Percentiles rank a stretch among this genome's conserved stretches.
phyloP scores from a whole-genome alignment of 164 flowering plant species.

The Vitis riparia region DNA sequence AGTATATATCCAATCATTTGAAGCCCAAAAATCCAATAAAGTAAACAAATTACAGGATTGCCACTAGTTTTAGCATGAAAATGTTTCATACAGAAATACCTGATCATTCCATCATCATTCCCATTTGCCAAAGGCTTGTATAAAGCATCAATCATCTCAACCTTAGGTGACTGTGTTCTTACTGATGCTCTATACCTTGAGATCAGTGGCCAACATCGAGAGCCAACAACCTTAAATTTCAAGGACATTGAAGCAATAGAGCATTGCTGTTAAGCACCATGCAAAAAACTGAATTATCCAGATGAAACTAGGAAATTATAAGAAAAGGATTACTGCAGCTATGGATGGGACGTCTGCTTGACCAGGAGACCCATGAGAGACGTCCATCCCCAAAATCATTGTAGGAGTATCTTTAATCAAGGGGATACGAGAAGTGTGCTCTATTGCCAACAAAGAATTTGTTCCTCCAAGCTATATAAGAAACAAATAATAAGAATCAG shows the following conservation, averaged over 20 bases:
- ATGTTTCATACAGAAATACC: constrained; percentile 32
- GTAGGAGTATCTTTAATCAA: constrained; percentile 62
- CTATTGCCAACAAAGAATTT: constrained; percentile 73
- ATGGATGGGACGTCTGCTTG: constrained; percentile 72
- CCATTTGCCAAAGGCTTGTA: constrained; percentile 51
- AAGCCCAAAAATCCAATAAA: background rate
- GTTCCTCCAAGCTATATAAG: constrained; percentile 72
- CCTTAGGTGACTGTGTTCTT: constrained; percentile 60
- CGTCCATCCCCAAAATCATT: constrained; percentile 88
- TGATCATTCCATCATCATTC: constrained; percentile 80
- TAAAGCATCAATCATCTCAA: constrained; percentile 64
- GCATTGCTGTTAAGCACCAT: background rate
- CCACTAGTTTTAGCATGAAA: background rate
- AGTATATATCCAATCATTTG: background rate
- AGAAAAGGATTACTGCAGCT: constrained; percentile 57
- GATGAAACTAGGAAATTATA: background rate
- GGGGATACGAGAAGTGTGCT: constrained; percentile 52
- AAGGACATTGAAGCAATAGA: constrained; percentile 1
- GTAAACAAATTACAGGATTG: too few species aligned
- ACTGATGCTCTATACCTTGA: constrained; percentile 81
- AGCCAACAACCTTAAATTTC: constrained; percentile 72
- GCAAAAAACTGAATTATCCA: too few species aligned
- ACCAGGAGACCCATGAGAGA: constrained; percentile 86
- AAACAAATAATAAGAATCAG: background rate
- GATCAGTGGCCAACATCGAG: constrained; percentile 78